Percentiles rank a stretch among this genome's conserved stretches.
Conservation (phyloP, 1,284 basidiomycete species). For the Leucocoprinus gongylophorus region DNA sequence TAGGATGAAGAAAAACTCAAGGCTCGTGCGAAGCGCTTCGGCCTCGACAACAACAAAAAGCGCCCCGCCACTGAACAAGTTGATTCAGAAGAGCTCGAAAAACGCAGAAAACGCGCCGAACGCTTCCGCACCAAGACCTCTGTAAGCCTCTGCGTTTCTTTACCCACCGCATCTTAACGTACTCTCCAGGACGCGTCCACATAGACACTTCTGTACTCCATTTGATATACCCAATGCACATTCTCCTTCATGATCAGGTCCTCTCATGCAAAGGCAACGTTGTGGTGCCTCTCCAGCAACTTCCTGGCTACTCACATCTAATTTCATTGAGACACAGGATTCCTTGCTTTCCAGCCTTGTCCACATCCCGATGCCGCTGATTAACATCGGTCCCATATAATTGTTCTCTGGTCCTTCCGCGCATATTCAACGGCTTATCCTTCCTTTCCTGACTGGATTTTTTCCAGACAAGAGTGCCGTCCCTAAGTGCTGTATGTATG, state of each 20-base stretch:
- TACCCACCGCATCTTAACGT: slow-evolving; percentile 11
- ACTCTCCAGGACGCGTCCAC: slow-evolving; percentile 14
- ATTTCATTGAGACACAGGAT: slow-evolving; percentile 33
- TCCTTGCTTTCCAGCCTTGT: slow-evolving; percentile 56
- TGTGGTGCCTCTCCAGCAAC: not conserved
- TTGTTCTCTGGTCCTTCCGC: slow-evolving; percentile 51
- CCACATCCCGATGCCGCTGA: slow-evolving; percentile 37
- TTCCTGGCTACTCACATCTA: slow-evolving; percentile 11
- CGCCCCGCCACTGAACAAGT: slow-evolving; percentile 34
- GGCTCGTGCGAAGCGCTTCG: slow-evolving; percentile 48
- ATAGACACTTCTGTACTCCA: slow-evolving; percentile 11
- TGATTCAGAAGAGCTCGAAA: slow-evolving; percentile 52
- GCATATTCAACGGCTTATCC: slow-evolving; percentile 52
- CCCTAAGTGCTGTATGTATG: too few relatives aligned
- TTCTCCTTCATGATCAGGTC: not conserved
- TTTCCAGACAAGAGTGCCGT: too few relatives aligned
- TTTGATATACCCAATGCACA: not conserved
- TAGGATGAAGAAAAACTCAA: slow-evolving; percentile 45
- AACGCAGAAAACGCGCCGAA: slow-evolving; percentile 54
- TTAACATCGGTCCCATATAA: slow-evolving; percentile 47
- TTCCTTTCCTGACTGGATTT: too few relatives aligned
- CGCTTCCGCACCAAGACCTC: slow-evolving; percentile 38
- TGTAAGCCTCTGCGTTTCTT: slow-evolving; percentile 13
- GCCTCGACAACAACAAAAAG: slow-evolving; percentile 33
- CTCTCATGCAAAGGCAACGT: slow-evolving; percentile 1